Evolutionary conservation across 805 yeast species (phyloP), one percentile per base, ranked within the genome.

Genomic region (Cephaloascus albidus): DNA sequence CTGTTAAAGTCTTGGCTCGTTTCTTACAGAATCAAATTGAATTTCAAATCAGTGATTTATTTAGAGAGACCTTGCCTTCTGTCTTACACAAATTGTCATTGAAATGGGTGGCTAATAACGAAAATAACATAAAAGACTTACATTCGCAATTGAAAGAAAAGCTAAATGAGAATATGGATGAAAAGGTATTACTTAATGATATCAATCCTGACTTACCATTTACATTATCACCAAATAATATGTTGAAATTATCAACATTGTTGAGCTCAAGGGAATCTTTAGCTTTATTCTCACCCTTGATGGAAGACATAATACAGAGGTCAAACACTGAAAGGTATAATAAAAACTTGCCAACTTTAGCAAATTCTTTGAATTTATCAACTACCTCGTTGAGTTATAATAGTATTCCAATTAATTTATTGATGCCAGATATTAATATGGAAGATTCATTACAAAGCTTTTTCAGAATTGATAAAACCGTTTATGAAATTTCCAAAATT

Each of bases 21-120:
- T 84, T 85, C 48, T 60, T 87, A 44, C 95, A 87, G 53, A 73
- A 74, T 36, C 93, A 86, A 54, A 87, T 87, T 43, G 95, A 87
- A 54, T 72, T 68, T 39, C 93, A 85, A 55, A 79, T 87, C 27
- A 64, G 94, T 39, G 85, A 81, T 38, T 64, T 87, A 44, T 87
- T 87, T 60, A 68, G 93, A 44, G 96, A 87, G 53, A 82, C 86
- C 38, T 68, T 87, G 39, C 96, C 96, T 2, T 77, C 86, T 10
- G 76, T 86, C 36, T 68, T 87, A 38, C 89, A 87, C 59, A 76
- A 81, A 49, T 70, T 85, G 41, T 78, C 87, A 28, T 76, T 83
- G 50, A 76, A 74, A 47, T 87, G 78, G 68, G 72, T 80, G 2
- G 55, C 61, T 19, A 61, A 68, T 14, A 58, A 55, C 40, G 33